Evolutionary conservation across 805 yeast species (phyloP), one percentile per base, ranked within the genome.

Genomic region (Wickerhamomyces mucosus): DNA sequence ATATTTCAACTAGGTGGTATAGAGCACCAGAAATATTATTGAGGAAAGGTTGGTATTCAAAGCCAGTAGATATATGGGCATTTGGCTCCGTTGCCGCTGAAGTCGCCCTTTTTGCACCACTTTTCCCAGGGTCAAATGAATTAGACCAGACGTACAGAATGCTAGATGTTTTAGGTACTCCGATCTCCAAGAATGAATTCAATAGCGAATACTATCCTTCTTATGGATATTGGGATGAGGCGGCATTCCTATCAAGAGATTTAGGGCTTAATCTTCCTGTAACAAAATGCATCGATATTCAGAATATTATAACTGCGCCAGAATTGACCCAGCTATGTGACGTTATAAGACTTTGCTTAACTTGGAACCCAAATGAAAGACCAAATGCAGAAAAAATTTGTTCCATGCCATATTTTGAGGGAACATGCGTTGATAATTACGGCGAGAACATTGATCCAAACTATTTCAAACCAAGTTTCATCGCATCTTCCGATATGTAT

Each of bases 1-100:
- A 82, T 42, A 84, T 82, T 6, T 75, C 89, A 0, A 82, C 94
- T 0, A 67, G 94, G 46, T 82, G 94, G 94, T 82, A 82, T 47
- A 62, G 94, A 40, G 72, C 89, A 1, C 94, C 94, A 0, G 94
- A 82, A 51, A 78, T 82, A 15, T 59, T 82, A 28, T 58, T 82
- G 35, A 65, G 89, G 42, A 75, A 70, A 40, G 67, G 65, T 5
- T 59, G 55, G 44, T 78, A 82, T 47, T 70, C 84, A 0, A 69
- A 58, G 38, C 85, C 92, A 3, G 69, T 79, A 22, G 94, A 82
- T 58, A 69, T 82, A 21, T 82, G 94, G 94, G 89, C 94, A 0
- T 82, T 81, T 61, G 94, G 86, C 2, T 69, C 77, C 27, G 84
- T 82, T 23, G 84, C 82, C 2, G 71, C 72, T 6, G 94, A 82